A percentile compares a stretch with the other conserved stretches of the same genome.
These are phyloP conservation scores for Naganishia antarctica DNA, from an alignment of 768 basidiomycete species.

Conservation along the genomic window DNA sequence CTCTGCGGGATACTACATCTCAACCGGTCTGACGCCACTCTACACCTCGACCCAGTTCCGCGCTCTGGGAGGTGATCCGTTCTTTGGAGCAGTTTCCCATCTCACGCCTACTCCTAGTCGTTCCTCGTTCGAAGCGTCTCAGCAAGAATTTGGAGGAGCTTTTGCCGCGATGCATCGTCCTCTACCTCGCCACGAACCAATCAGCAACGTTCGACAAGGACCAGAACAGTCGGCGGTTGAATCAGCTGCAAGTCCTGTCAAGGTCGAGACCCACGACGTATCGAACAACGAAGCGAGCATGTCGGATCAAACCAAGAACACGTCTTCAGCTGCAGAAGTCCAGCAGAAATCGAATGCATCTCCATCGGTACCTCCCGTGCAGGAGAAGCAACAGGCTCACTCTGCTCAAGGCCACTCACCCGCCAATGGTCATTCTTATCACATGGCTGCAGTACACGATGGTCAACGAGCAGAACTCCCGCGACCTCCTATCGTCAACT, in stretches of 20 bases:
- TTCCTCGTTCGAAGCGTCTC: constrained; percentile 6
- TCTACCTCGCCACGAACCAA: neutral
- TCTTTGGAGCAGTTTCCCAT: constrained; percentile 14
- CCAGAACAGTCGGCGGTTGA: neutral
- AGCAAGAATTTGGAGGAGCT: neutral
- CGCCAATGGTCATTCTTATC: neutral
- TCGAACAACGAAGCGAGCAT: neutral
- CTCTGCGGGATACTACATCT: constrained; percentile 21
- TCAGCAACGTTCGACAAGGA: neutral
- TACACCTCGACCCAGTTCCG: constrained; percentile 17
- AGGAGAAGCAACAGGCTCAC: neutral
- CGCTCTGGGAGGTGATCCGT: constrained; percentile 13
- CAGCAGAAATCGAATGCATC: neutral
- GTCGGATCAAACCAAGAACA: neutral
- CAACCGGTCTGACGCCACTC: constrained; percentile 8
- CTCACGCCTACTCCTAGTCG: constrained; percentile 2
- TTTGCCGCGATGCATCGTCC: neutral
- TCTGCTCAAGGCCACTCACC: constrained; percentile 1
- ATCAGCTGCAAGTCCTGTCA: neutral
- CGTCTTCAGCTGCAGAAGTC: neutral
- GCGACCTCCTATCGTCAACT: neutral
- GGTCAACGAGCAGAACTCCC: neutral
- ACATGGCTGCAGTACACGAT: neutral
- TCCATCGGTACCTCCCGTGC: neutral
- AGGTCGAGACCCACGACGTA: neutral